These are phyloP conservation scores for Larix sibirica DNA, from an alignment of 83 land plant genomes.

Conservation along the genomic window DNA sequence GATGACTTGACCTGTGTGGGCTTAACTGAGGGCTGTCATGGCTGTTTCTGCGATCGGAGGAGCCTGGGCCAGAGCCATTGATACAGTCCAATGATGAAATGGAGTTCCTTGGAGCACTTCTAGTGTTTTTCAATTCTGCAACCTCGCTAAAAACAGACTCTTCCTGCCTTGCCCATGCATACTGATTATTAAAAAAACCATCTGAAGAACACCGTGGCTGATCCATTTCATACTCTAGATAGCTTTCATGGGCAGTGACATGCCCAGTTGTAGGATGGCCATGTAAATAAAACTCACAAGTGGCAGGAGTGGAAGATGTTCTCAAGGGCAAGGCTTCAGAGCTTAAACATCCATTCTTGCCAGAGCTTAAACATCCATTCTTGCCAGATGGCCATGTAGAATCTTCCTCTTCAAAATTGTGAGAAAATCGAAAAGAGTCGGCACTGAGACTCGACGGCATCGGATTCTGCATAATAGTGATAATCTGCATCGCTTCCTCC, in stretches of 20 bases:
- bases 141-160: neutral
- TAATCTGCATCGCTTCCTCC: constrained; percentile 11
- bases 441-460: neutral
- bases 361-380: too few relatives aligned
- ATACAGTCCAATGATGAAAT: neutral
- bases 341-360: neutral
- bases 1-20: neutral
- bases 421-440: too few relatives aligned
- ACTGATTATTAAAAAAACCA: neutral
- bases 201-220: constrained; percentile 8
- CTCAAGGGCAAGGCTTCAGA: constrained; percentile 7
- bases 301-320: neutral
- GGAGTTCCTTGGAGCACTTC: neutral
- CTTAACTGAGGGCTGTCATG: constrained; percentile 8
- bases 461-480: constrained; percentile 4
- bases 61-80: neutral
- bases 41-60: neutral
- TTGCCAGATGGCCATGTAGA: neutral
- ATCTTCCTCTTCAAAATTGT: neutral
- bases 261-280: neutral
- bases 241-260: neutral
- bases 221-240: neutral
- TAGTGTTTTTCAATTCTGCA: neutral
- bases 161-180: neutral
- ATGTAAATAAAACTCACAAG: neutral